Conservation (phyloP, 441 rosid species). For the Jatropha multifida region DNA sequence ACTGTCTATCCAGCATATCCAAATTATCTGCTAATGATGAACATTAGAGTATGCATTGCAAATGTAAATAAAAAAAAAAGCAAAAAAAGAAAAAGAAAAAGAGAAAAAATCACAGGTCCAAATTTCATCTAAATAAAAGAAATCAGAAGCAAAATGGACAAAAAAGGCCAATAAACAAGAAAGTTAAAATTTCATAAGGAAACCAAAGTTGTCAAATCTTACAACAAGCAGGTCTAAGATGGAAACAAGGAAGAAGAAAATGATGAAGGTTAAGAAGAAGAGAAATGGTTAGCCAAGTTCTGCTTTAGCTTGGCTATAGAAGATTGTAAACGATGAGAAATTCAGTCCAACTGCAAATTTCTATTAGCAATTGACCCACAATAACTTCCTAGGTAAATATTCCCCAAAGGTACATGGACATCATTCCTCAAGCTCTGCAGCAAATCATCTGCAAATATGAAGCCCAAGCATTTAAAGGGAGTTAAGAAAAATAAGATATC, state of each 20-base stretch:
- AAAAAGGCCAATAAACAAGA: not conserved
- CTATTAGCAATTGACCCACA: conserved; percentile 17
- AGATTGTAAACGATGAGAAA: conserved; percentile 27
- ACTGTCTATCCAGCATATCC: not conserved
- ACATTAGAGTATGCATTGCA: not conserved
- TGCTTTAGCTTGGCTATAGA: conserved; percentile 27
- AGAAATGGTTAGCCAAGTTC: not conserved
- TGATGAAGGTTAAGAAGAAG: not conserved
- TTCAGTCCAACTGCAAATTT: conserved; percentile 29
- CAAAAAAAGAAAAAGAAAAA: not conserved
- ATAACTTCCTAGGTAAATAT: conserved; percentile 17
- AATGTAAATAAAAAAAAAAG: not conserved
- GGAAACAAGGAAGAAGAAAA: not conserved
- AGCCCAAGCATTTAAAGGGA: conserved; percentile 38
- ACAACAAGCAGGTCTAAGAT: not conserved
- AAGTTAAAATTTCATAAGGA: not conserved
- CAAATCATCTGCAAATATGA: conserved; percentile 60
- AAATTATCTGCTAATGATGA: not conserved
- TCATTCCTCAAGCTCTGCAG: conserved; percentile 49
- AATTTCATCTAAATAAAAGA: not conserved
- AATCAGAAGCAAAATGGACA: not conserved
- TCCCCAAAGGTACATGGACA: conserved; percentile 38
- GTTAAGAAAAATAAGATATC: conserved; percentile 24
- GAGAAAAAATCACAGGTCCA: not conserved
- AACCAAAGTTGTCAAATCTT: not conserved